These are phyloP conservation scores for Saccharomycopsis sp. DNA, from an alignment of 805 yeast genomes.

Conservation along the genomic window DNA sequence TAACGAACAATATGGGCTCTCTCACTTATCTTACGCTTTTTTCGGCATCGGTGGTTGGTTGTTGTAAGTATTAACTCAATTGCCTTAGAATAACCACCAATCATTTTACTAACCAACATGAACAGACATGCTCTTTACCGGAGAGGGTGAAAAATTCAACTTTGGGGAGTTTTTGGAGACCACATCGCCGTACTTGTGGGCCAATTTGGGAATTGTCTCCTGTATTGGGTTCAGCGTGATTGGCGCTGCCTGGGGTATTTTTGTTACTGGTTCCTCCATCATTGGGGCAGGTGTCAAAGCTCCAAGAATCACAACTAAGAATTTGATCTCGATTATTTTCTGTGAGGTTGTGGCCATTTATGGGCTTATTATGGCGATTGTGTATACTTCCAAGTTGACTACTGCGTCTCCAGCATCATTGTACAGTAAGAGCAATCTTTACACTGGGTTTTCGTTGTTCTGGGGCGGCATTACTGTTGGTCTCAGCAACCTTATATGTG, in stretches of 20 bases:
- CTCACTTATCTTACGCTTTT: conserved; percentile 26
- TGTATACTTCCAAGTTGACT: conserved; percentile 81
- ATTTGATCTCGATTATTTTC: conserved; percentile 91
- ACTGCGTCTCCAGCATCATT: conserved; percentile 53
- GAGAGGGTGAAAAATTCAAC: conserved; percentile 87
- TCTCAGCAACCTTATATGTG: conserved; percentile 86
- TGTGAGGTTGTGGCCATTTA: conserved; percentile 99
- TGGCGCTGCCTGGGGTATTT: conserved; percentile 99
- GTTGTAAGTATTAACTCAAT: conserved; percentile 27
- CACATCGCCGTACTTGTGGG: conserved; percentile 97
- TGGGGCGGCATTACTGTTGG: conserved; percentile 99
- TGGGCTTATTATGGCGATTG: conserved; percentile 96
- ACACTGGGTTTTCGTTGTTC: conserved; percentile 90
- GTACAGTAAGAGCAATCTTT: conserved; percentile 75
- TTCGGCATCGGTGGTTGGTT: conserved; percentile 32
- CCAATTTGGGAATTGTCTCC: conserved; percentile 76
- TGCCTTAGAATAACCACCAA: not conserved
- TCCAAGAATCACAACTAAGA: conserved; percentile 95
- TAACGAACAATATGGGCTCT: conserved; percentile 7
- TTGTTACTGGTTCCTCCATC: conserved; percentile 88
- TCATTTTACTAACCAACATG: not conserved
- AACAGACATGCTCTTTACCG: conserved; percentile 69
- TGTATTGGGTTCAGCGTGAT: conserved; percentile 93
- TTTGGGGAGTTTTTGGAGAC: conserved; percentile 80
- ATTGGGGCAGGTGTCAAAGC: conserved; percentile 98